A percentile compares a stretch with the other conserved stretches of the same genome.
Conservation (phyloP, 768 basidiomycete species). For the Tylopilus felleus region DNA sequence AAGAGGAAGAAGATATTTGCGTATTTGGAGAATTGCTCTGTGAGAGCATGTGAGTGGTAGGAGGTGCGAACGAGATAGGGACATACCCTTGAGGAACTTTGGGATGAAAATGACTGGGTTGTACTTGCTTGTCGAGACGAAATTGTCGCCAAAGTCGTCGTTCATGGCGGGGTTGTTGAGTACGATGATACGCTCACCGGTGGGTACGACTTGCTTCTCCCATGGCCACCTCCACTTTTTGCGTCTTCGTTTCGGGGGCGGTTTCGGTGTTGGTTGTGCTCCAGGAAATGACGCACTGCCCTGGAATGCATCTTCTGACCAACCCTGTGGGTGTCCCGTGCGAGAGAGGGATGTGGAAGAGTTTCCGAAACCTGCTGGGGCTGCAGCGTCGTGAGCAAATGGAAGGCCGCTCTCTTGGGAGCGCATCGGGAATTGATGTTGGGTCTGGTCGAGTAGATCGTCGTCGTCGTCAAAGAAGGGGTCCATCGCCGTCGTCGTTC, state of each 20-base stretch:
- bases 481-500: conserved; percentile 55
- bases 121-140: conserved; percentile 94
- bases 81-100: conserved; percentile 88
- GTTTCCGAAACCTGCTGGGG: conserved; percentile 41
- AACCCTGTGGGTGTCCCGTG: conserved; percentile 56
- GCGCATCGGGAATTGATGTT: conserved; percentile 32
- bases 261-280: conserved; percentile 14
- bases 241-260: conserved; percentile 17
- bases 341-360: neutral
- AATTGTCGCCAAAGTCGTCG: conserved; percentile 71
- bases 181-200: conserved; percentile 75
- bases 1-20: conserved; percentile 99
- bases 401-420: conserved; percentile 52
- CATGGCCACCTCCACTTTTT: conserved; percentile 78
- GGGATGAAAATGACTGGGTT: conserved; percentile 83
- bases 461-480: conserved; percentile 78
- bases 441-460: conserved; percentile 35
- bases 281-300: conserved; percentile 42
- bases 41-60: conserved; percentile 3
- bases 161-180: conserved; percentile 75
- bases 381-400: conserved; percentile 54
- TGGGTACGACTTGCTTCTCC: conserved; percentile 61
- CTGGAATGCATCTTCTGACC: conserved; percentile 61
- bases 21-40: conserved; percentile 98
- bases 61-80: neutral